A percentile compares a stretch with the other conserved stretches of the same genome.
These are phyloP conservation scores for Ormosia emarginata DNA, from an alignment of 306 rosid genomes.

Conservation along the genomic window DNA sequence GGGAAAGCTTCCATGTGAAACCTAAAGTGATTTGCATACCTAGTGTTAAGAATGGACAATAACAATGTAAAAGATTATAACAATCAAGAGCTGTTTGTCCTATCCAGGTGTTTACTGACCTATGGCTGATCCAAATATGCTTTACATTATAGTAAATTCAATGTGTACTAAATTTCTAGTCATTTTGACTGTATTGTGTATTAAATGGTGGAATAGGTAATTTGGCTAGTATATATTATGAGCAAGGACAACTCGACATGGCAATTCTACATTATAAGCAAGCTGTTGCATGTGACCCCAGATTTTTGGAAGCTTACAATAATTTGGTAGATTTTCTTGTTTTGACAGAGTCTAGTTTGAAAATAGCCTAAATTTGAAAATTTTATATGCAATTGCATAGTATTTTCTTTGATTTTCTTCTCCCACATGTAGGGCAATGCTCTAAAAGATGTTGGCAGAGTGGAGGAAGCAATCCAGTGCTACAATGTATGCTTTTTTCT, in stretches of 20 bases:
- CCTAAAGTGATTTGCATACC: neutral
- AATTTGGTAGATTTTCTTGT: slow-evolving; percentile 70
- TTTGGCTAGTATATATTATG: slow-evolving; percentile 86
- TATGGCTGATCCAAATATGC: neutral
- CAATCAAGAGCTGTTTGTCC: neutral
- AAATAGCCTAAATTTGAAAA: neutral
- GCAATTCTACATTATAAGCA: slow-evolving; percentile 95
- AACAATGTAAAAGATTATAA: neutral
- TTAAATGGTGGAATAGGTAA: slow-evolving; percentile 56
- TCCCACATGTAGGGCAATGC: slow-evolving; percentile 72
- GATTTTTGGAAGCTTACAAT: slow-evolving; percentile 97
- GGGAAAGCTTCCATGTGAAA: neutral
- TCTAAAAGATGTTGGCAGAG: slow-evolving; percentile 86
- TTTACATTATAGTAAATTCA: neutral
- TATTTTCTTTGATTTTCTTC: neutral
- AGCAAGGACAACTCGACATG: slow-evolving; percentile 91
- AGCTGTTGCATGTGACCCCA: slow-evolving; percentile 84
- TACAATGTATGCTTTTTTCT: slow-evolving; percentile 61
- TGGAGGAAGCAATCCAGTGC: slow-evolving; percentile 95
- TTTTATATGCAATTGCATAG: neutral
- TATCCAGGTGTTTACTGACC: neutral
- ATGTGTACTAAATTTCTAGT: neutral
- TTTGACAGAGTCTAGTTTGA: neutral
- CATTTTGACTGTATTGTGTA: neutral
- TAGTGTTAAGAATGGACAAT: neutral